Conservation (phyloP, 495 filamentous ascomycete genomes). For the Aspergillus carlsbadensis region DNA sequence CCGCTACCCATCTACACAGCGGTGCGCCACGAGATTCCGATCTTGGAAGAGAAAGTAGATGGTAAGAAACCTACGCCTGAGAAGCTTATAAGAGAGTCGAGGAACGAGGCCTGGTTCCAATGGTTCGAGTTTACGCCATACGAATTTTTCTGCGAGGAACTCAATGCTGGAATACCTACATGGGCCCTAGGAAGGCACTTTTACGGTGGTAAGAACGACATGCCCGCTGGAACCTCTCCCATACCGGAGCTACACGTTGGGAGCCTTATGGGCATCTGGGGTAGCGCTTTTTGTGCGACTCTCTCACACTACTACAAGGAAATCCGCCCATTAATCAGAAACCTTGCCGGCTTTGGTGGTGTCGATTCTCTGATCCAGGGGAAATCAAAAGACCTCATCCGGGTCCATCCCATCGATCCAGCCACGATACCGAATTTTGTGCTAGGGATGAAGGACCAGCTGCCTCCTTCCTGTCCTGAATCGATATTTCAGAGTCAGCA, state of each 20-base stretch:
- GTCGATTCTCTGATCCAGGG: conserved; percentile 87
- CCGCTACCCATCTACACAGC: conserved; percentile 94
- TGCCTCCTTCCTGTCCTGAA: conserved; percentile 72
- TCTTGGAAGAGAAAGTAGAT: conserved; percentile 35
- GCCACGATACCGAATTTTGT: conserved; percentile 85
- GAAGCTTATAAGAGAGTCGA: conserved; percentile 59
- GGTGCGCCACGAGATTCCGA: conserved; percentile 93
- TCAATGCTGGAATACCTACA: conserved; percentile 85
- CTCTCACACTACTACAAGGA: conserved; percentile 95
- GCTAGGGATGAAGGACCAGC: conserved; percentile 69
- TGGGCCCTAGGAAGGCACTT: conserved; percentile 90
- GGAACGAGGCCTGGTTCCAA: conserved; percentile 86
- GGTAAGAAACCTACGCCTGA: conserved; percentile 38
- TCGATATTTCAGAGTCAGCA: conserved; percentile 67
- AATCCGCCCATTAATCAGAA: conserved; percentile 72
- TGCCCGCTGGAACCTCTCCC: conserved; percentile 53
- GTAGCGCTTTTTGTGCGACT: conserved; percentile 92
- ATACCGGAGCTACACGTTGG: conserved; percentile 82
- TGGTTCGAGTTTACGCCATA: conserved; percentile 98
- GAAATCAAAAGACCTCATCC: conserved; percentile 76
- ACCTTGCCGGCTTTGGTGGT: conserved; percentile 68
- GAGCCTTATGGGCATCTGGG: conserved; percentile 86
- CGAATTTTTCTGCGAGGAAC: conserved; percentile 94
- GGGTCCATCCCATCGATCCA: conserved; percentile 90
- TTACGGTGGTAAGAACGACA: conserved; percentile 62